Evolutionary conservation across 208 protist species (phyloP), one percentile per base, ranked within the genome.

Genomic region (Trypanosoma avium): DNA sequence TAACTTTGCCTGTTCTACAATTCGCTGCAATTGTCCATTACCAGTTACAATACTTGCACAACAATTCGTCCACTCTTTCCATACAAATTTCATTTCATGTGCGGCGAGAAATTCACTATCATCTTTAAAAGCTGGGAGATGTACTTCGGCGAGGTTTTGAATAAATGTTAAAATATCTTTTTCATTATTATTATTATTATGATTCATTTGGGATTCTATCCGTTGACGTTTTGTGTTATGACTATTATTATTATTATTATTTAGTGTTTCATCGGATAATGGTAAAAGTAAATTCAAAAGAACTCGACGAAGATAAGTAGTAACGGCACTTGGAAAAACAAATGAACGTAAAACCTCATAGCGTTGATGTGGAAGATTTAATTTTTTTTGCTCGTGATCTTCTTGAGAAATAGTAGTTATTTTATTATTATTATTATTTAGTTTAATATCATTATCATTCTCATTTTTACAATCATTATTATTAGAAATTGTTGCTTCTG

Each of bases 41-140:
- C 84, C 54, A 30, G 32, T 48, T 46, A 55, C 9, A 0, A 82
- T 58, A 47, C 55, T 54, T 10, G 54, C 26, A 15, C 56, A 66
- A 30, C 61, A 29, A 15, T 27, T 35, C 8, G 22, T 40, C 73
- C 77, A 82, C 26, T 85, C 65, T 3, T 48, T 53, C 60, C 82
- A 35, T 24, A 83, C 61, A 46, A 79, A 74, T 17, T 59, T 49
- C 24, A 77, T 52, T 38, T 92, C 85, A 45, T 82, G 70, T n/a
- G 73, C 76, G 15, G 66, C 54, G 13, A 95, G 70, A 55, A 86
- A 95, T 19, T 76, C 81, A 56, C 74, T 79, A 69, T 95, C 89
- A 47, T 70, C 59, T 3, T 38, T 61, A 62, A 90, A 92, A 7
- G 70, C 22, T 4, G 75, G 61, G 21, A 90, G 62, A 47, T 71